Evolutionary conservation across 2,329 filamentous ascomycete genomes (phyloP).

Genomic region (Grosmannia huntii): DNA sequence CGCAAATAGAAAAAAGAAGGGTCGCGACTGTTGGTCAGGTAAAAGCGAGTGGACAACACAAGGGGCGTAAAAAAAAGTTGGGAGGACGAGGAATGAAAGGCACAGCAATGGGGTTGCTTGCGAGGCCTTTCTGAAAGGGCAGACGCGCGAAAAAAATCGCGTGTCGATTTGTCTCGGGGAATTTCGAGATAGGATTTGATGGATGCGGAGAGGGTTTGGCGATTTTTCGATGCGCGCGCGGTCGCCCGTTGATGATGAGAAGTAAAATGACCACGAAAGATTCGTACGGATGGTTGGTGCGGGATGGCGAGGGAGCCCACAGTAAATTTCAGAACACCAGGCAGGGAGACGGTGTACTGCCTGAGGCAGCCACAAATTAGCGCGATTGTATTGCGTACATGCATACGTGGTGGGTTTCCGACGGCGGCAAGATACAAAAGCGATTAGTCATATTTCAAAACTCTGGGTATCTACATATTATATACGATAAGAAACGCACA

Average conservation of each 20-base stretch:
- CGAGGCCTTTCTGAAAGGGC: conserved; percentile 23
- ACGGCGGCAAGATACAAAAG: not conserved
- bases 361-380: conserved; percentile 1
- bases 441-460: not conserved
- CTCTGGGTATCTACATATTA: not conserved
- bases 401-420: not conserved
- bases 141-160: conserved; percentile 37
- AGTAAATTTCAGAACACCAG: conserved; percentile 11
- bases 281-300: conserved; percentile 34
- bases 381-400: not conserved
- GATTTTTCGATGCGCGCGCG: conserved; percentile 49
- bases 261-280: conserved; percentile 38
- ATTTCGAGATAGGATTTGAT: conserved; percentile 45
- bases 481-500: not conserved
- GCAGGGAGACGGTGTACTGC: not conserved
- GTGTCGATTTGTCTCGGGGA: conserved; percentile 36
- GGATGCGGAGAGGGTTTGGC: conserved; percentile 44
- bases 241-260: conserved; percentile 31
- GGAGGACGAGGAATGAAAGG: not conserved
- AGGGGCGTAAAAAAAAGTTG: conserved; percentile 1
- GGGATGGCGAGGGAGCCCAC: conserved; percentile 16
- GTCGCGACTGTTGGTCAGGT: not conserved
- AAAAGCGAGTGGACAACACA: conserved; percentile 2
- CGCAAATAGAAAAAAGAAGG: not conserved
- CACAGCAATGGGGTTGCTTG: conserved; percentile 14